phyloP scores from a whole-genome alignment of 768 basidiomycete genomes.

The Piloderma croceum region DNA sequence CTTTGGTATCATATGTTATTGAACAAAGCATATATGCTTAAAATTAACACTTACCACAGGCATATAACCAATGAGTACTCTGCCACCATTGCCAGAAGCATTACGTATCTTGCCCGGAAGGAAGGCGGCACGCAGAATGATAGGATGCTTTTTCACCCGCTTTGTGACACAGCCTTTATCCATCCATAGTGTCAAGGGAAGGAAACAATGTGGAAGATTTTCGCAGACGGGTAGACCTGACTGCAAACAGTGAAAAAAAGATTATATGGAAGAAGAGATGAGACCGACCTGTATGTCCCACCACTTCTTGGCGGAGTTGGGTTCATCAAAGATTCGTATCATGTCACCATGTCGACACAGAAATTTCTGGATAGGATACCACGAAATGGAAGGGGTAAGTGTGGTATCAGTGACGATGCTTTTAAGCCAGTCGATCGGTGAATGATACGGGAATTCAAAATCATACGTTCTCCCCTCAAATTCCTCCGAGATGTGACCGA shows the following conservation, averaged over 20 bases:
- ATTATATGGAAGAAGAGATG: not conserved
- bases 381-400: not conserved
- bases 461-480: not conserved
- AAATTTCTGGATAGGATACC: not conserved
- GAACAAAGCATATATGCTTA: too few species aligned
- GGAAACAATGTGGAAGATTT: slow-evolving; percentile 16
- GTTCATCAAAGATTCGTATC: not conserved
- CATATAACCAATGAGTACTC: slow-evolving; percentile 25
- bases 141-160: slow-evolving; percentile 23
- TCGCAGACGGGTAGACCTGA: not conserved
- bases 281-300: not conserved
- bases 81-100: slow-evolving; percentile 30
- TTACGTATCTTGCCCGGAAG: slow-evolving; percentile 25
- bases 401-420: not conserved
- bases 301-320: not conserved
- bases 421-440: not conserved
- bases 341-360: not conserved
- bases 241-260: not conserved
- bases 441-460: not conserved
- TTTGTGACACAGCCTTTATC: slow-evolving; percentile 26
- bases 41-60: slow-evolving; percentile 14
- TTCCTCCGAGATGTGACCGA: not conserved
- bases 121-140: slow-evolving; percentile 21
- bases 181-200: slow-evolving; percentile 27
- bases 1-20: slow-evolving; percentile 10